These are phyloP conservation scores for Mytilinidion resinicola DNA, from an alignment of 495 filamentous ascomycete species.

Conservation along the genomic window DNA sequence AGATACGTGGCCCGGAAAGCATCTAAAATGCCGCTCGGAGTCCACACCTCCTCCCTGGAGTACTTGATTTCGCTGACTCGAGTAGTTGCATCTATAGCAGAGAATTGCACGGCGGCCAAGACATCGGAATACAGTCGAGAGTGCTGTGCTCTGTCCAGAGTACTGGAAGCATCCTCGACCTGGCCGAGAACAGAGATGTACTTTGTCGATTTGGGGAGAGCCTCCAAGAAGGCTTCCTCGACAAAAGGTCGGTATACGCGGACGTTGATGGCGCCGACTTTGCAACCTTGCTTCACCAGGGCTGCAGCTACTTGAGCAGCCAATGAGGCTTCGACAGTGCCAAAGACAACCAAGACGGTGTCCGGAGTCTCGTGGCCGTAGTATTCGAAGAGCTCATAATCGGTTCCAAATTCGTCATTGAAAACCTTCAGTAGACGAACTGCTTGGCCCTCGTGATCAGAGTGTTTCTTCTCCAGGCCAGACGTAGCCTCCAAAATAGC, in stretches of 20 bases:
- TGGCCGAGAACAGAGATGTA: constrained; percentile 65
- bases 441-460: constrained; percentile 67
- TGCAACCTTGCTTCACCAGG: constrained; percentile 61
- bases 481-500: constrained; percentile 55
- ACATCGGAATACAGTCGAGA: constrained; percentile 88
- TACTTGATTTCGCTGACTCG: constrained; percentile 81
- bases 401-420: constrained; percentile 88
- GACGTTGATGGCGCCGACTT: constrained; percentile 82
- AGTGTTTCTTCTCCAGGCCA: constrained; percentile 58
- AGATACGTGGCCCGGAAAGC: constrained; percentile 56
- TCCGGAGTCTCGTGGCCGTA: constrained; percentile 72
- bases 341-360: constrained; percentile 82
- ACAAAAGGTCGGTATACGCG: constrained; percentile 91
- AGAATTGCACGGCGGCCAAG: constrained; percentile 71
- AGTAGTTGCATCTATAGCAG: constrained; percentile 53
- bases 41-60: constrained; percentile 70
- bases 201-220: constrained; percentile 66
- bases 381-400: constrained; percentile 91
- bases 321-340: constrained; percentile 80
- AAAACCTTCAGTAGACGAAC: constrained; percentile 68
- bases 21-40: constrained; percentile 66
- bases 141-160: constrained; percentile 61
- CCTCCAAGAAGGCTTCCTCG: constrained; percentile 83
- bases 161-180: constrained; percentile 49
- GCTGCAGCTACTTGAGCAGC: constrained; percentile 72